phyloP scores from a whole-genome alignment of 2,329 filamentous ascomycete genomes.

The Trichoderma atroviride region DNA sequence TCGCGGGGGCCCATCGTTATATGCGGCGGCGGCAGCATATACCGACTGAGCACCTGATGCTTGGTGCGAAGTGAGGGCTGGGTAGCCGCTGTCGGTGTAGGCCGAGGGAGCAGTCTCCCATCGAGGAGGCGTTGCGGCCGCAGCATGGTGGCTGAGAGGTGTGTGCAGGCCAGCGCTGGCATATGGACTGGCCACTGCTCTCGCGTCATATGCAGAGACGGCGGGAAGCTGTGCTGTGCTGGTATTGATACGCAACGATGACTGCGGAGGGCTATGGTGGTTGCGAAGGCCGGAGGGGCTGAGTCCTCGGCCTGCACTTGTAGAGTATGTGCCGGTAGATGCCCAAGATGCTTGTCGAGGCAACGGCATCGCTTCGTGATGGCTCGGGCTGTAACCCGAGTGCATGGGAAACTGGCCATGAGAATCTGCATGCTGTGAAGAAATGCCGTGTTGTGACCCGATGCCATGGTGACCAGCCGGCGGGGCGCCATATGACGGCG shows the following conservation, averaged over 20 bases:
- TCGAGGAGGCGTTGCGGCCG: conserved; percentile 43
- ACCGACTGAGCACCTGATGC: conserved; percentile 40
- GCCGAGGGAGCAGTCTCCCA: conserved; percentile 47
- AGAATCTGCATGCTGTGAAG: conserved; percentile 37
- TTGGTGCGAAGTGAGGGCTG: conserved; percentile 44
- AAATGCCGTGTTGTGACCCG: conserved; percentile 36
- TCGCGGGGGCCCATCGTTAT: conserved; percentile 47
- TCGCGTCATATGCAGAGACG: conserved; percentile 45
- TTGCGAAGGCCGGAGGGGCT: conserved; percentile 43
- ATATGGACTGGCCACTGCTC: conserved; percentile 43
- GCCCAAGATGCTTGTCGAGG: conserved; percentile 56
- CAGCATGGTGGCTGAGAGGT: conserved; percentile 43
- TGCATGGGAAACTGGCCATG: conserved; percentile 46
- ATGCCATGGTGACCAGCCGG: conserved; percentile 46
- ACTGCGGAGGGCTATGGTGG: conserved; percentile 41
- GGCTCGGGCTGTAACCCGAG: conserved; percentile 36
- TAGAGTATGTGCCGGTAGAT: conserved; percentile 39
- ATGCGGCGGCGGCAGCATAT: conserved; percentile 44
- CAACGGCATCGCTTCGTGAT: conserved; percentile 55
- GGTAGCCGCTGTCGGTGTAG: conserved; percentile 45
- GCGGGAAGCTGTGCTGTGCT: conserved; percentile 42
- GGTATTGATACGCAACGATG: conserved; percentile 44
- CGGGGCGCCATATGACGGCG: conserved; percentile 47
- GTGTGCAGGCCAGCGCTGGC: conserved; percentile 45
- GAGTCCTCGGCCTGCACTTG: conserved; percentile 46